A percentile compares a stretch with the other conserved stretches of the same genome.
Evolutionary conservation across 176 grass and related monocot species (phyloP).

Genomic region (Otatea glauca): DNA sequence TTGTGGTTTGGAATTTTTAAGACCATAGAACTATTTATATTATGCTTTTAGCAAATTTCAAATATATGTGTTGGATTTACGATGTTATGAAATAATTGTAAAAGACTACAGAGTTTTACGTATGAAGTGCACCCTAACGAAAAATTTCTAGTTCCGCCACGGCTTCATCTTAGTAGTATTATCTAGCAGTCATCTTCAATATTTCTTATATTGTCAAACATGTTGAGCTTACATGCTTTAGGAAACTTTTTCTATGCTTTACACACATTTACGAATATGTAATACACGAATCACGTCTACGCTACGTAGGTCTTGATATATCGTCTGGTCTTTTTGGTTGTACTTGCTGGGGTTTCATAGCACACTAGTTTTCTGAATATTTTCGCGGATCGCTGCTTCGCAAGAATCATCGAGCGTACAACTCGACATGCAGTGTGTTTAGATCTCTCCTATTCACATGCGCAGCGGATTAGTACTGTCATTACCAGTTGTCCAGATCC

Average conservation of each 20-base stretch:
- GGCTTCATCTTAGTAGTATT: background rate
- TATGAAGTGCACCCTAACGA: too few species aligned
- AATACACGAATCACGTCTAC: background rate
- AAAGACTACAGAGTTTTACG: too few species aligned
- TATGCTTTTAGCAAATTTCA: too few species aligned
- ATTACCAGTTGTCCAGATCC: constrained; percentile 52
- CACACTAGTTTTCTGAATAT: constrained; percentile 13
- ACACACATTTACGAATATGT: background rate
- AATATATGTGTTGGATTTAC: too few species aligned
- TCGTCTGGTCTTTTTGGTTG: background rate
- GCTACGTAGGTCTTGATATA: background rate
- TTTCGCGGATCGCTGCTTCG: constrained; percentile 44
- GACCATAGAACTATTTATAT: too few species aligned
- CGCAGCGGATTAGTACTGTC: constrained; percentile 44
- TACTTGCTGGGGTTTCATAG: constrained; percentile 8
- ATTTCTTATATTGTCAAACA: background rate
- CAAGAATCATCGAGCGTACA: constrained; percentile 59
- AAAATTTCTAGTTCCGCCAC: too few species aligned
- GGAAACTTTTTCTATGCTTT: background rate
- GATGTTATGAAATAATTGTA: too few species aligned
- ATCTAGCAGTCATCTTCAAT: background rate
- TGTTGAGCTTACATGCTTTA: background rate
- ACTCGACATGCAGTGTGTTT: constrained; percentile 39
- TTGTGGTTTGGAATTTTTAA: too few species aligned
- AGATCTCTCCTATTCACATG: constrained; percentile 62